Evolutionary conservation across 2,329 filamentous ascomycete genomes (phyloP), one percentile per base, ranked within the genome.

Genomic region (Diaporthe vaccinii): DNA sequence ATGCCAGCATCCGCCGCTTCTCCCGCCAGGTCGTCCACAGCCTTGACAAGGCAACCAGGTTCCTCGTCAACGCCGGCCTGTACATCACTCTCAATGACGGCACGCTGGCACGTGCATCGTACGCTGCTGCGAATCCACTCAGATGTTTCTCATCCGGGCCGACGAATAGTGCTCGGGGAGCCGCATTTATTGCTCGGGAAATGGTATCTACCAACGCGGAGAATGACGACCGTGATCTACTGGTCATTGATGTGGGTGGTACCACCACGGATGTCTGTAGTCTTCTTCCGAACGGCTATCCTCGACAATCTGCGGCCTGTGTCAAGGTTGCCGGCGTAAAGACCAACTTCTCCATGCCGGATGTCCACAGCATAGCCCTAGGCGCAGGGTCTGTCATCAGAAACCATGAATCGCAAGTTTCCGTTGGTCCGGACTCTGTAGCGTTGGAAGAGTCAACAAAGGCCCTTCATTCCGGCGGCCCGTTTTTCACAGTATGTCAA

Each of bases 341-440:
- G 34, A 69, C 65, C 3, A 69, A 69, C 3, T 69, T 69, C 9
- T 69, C 65, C 9, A 69, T 69, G 65, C 65, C 65, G 4, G 65
- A 69, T 69, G 65, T 69, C 3, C 65, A 69, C 49, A 69, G 65
- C 17, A 69, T 69, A 9, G 65, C 65, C 34, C 34, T 69, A 0
- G 65, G 65, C 2, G 49, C 65, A 14, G 65, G 65, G 0, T 69
- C 65, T 25, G 34, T 69, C n/a, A 41, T 69, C 10, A 28, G 49
- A 15, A 4, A n/a, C 17, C 34, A 31, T 2, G 49, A 15, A 1
- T 25, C 8, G 46, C 46, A 36, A 6, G 51, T 14, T 28, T 41
- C 49, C 1, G 49, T 69, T 5, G 65, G 65, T 10, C 65, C 65
- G 4, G 49, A 69, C 15, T 69, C 65, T 2, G 65, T 69, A 2